These are phyloP conservation scores for Phytophthora agathidicida DNA, from an alignment of 352 stramenopile genomes.

Conservation along the genomic window DNA sequence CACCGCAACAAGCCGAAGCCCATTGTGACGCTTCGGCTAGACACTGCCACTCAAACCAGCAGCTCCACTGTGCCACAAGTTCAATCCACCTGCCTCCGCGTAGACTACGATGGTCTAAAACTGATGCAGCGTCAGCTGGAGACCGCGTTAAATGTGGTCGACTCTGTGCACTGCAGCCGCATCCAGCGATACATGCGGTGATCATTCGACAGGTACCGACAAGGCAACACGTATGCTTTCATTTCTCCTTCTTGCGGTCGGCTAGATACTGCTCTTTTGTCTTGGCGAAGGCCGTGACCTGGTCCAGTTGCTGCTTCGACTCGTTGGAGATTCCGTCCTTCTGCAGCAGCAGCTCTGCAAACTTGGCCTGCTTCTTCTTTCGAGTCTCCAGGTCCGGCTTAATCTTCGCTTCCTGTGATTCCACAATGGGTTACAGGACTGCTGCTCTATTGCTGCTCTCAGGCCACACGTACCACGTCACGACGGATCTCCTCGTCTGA, in stretches of 20 bases:
- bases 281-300: constrained; percentile 78
- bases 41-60: constrained; percentile 38
- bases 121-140: constrained; percentile 73
- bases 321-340: constrained; percentile 54
- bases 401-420: constrained; percentile 71
- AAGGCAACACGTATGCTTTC: background rate
- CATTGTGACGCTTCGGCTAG: constrained; percentile 71
- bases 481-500: constrained; percentile 79
- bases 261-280: constrained; percentile 42
- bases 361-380: constrained; percentile 77
- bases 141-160: constrained; percentile 65
- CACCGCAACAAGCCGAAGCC: constrained; percentile 64
- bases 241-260: constrained; percentile 32
- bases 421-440: background rate
- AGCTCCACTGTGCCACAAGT: constrained; percentile 24
- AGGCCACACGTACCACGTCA: constrained; percentile 61
- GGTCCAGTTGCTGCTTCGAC: constrained; percentile 75
- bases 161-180: constrained; percentile 70
- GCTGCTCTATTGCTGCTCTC: background rate
- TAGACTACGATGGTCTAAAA: constrained; percentile 70
- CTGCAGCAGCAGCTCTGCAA: constrained; percentile 75
- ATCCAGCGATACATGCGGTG: constrained; percentile 81
- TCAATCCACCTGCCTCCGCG: constrained; percentile 55
- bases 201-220: background rate
- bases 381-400: constrained; percentile 63